Conservation (phyloP, 306 rosid species). For the Clitoria ternatea region DNA sequence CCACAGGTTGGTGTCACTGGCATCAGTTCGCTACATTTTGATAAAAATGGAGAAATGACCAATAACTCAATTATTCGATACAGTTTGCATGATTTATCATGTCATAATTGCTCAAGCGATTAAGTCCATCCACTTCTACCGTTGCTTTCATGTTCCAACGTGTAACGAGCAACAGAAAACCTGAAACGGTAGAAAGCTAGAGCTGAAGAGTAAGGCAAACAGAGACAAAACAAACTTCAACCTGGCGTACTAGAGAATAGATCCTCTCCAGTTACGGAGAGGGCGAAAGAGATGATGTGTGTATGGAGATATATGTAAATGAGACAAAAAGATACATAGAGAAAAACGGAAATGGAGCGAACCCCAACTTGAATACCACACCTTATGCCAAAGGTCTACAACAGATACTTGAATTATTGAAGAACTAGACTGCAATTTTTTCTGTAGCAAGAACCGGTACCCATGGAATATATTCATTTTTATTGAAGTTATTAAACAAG, state of each 20-base stretch:
- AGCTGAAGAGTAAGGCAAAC: not conserved
- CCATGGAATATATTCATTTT: not conserved
- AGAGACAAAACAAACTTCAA: not conserved
- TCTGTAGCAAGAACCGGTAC: not conserved
- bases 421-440: not conserved
- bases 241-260: too few species aligned
- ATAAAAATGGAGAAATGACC: too few species aligned
- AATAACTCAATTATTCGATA: not conserved
- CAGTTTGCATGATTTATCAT: not conserved
- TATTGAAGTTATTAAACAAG: not conserved
- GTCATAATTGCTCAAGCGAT: not conserved
- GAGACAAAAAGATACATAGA: too few species aligned
- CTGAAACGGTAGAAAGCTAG: not conserved
- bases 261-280: too few species aligned
- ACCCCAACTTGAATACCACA: too few species aligned
- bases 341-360: too few species aligned
- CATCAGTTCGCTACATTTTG: too few species aligned
- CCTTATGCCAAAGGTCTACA: not conserved
- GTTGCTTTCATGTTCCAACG: constrained; percentile 1
- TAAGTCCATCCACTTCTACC: not conserved
- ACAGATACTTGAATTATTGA: not conserved
- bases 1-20: too few species aligned
- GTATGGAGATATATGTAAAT: too few species aligned
- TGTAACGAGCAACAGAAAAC: not conserved
- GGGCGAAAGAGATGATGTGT: too few species aligned